Evolutionary conservation across 441 rosid genomes (phyloP).

Genomic region (Populus tomentosa): DNA sequence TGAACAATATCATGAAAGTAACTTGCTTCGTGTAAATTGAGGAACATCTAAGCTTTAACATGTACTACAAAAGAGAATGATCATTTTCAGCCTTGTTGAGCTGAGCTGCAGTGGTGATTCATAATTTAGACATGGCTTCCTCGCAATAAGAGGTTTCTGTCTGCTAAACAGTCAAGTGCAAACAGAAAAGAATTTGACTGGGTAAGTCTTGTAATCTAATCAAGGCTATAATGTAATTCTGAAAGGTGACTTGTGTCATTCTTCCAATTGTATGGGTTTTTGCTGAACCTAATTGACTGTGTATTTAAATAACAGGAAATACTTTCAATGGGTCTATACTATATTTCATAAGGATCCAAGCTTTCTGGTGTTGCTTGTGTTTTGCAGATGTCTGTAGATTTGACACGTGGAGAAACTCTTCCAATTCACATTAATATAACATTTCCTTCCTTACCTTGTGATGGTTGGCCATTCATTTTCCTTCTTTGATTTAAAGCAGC

Average conservation of each 20-base stretch:
- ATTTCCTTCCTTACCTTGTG: constrained; percentile 96
- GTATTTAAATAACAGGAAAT: background rate
- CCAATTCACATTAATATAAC: constrained; percentile 96
- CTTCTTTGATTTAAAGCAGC: constrained; percentile 1
- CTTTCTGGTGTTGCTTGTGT: constrained; percentile 18
- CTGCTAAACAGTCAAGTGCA: background rate
- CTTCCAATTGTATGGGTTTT: background rate
- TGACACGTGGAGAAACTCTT: constrained; percentile 98
- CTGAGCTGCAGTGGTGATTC: background rate
- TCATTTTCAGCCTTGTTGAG: background rate
- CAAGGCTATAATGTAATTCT: background rate
- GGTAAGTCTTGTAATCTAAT: background rate
- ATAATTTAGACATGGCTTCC: background rate
- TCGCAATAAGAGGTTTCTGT: background rate
- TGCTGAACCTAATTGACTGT: background rate
- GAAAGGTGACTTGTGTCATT: background rate
- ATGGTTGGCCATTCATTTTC: constrained; percentile 48
- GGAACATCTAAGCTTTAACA: background rate
- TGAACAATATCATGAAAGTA: background rate
- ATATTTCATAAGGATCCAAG: background rate
- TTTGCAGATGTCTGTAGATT: constrained; percentile 92
- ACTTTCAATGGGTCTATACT: background rate
- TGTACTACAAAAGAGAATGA: background rate
- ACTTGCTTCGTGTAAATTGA: background rate
- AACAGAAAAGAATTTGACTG: background rate